These are phyloP conservation scores for Ganoderma boninense DNA, from an alignment of 1,284 basidiomycete species.

Conservation along the genomic window DNA sequence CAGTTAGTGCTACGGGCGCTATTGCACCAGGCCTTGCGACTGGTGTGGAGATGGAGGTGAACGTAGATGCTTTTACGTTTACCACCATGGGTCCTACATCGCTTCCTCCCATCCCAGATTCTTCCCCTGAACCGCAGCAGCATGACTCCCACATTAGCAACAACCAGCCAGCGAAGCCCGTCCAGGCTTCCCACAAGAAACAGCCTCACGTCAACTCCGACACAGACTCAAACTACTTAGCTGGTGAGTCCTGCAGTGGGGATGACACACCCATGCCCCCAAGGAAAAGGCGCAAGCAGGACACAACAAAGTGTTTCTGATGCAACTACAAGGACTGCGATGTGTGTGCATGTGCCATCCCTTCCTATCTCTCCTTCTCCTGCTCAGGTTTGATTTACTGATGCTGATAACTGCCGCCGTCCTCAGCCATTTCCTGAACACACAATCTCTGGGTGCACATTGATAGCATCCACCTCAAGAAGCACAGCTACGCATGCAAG, in stretches of 20 bases:
- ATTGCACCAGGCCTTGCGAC: background rate
- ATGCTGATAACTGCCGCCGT: no score
- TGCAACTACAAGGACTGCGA: background rate
- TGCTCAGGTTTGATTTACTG: no score
- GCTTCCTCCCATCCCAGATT: background rate
- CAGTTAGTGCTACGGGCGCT: slow-evolving; percentile 12
- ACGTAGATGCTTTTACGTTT: background rate
- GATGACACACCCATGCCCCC: background rate
- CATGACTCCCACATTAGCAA: no score
- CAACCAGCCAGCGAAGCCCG: background rate
- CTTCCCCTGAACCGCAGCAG: background rate
- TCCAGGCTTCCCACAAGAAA: background rate
- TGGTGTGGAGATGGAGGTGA: slow-evolving; percentile 10
- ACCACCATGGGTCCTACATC: slow-evolving; percentile 4
- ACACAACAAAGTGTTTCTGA: slow-evolving; percentile 11
- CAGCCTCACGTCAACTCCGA: background rate
- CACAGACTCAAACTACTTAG: background rate
- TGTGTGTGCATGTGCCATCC: background rate
- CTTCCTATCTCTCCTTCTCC: background rate
- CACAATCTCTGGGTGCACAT: slow-evolving; percentile 26
- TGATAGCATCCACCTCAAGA: slow-evolving; percentile 13
- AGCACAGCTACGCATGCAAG: slow-evolving; percentile 16
- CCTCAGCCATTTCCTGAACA: slow-evolving; percentile 17
- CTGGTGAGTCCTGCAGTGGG: background rate
- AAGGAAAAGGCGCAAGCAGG: slow-evolving; percentile 8